Evolutionary conservation across 495 filamentous ascomycete species (phyloP), one percentile per base, ranked within the genome.

Genomic region (Talaromyces adpressus): DNA sequence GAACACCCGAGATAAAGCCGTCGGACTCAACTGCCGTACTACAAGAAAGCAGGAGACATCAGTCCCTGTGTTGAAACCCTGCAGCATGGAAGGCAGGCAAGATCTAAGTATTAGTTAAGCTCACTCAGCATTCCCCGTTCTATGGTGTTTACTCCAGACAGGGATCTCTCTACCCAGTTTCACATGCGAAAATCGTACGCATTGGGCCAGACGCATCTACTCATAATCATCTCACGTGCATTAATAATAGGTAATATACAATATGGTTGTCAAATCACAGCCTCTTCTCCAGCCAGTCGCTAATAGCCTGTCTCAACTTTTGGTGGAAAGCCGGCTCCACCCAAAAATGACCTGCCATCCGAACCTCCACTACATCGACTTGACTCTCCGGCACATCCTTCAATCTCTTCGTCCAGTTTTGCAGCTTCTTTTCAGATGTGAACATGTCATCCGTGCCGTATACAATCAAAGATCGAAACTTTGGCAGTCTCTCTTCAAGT

Each of bases 321-420:
- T 69, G 65, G 67, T 83, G 76, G n/a, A 82, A 86, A 4, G 84
- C 86, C 5, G 81, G 69, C 67, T 93, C 89, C 23, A 77, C 71
- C 91, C 92, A 97, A 68, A 96, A 96, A 74, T 97, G 92, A 3
- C 89, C 91, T 8, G 89, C 92, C 5, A 83, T 84, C 20, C 74
- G 71, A 52, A 96, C 81, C 68, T 90, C 85, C 30, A 80, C 75
- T 61, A 73, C 78, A 34, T 64, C 65, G 16, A 25, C 57, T 12
- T 30, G 54, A 67, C 77, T 79, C 27, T 66, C 64, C 20, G 73
- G 69, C 36, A 66, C 67, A 7, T 64, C 66, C 5, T 70, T 64
- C 63, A 95, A 75, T 62, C 81, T 84, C 56, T 81, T 77, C 23
- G 81, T 84, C 94, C 94, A 98, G 32, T 77, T 73, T 23, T 82